Evolutionary conservation across 2,329 filamentous ascomycete genomes (phyloP).

Genomic region (Aureobasidium mangrovei): DNA sequence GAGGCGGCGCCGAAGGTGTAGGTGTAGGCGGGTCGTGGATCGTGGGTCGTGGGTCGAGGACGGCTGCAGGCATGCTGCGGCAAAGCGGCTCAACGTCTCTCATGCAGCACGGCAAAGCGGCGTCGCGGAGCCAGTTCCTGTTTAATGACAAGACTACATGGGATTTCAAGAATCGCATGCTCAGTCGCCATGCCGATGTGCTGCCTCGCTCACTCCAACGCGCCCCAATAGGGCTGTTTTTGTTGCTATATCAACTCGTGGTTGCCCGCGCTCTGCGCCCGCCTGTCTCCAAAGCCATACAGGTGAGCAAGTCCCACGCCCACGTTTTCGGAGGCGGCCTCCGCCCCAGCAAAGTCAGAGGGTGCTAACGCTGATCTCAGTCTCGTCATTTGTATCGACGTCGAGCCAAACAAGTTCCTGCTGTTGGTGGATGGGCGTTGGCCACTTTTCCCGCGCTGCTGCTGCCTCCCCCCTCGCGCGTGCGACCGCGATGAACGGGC

Average conservation of each 20-base stretch:
- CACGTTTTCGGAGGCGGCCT: no score
- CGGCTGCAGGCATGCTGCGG: background rate
- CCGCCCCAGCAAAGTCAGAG: background rate
- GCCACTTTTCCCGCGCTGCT: background rate
- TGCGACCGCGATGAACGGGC: background rate
- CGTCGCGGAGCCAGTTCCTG: slow-evolving; percentile 1
- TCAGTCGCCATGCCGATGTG: no score
- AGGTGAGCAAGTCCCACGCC: no score
- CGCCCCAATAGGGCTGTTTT: no score
- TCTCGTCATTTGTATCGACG: background rate
- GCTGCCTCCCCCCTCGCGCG: background rate
- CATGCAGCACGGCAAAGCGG: background rate
- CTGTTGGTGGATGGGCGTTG: background rate
- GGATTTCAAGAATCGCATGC: no score
- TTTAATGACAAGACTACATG: background rate
- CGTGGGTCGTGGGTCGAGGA: background rate
- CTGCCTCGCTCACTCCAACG: no score
- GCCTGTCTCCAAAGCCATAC: no score
- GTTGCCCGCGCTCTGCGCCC: no score
- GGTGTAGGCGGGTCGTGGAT: background rate
- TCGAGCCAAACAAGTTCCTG: background rate
- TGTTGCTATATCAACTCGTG: no score
- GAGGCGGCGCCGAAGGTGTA: background rate
- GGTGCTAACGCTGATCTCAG: background rate
- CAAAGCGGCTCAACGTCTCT: slow-evolving; percentile 8